Evolutionary conservation across 305 asterid genomes (phyloP), one percentile per base, ranked within the genome.

Genomic region (Nicotiana rustica): DNA sequence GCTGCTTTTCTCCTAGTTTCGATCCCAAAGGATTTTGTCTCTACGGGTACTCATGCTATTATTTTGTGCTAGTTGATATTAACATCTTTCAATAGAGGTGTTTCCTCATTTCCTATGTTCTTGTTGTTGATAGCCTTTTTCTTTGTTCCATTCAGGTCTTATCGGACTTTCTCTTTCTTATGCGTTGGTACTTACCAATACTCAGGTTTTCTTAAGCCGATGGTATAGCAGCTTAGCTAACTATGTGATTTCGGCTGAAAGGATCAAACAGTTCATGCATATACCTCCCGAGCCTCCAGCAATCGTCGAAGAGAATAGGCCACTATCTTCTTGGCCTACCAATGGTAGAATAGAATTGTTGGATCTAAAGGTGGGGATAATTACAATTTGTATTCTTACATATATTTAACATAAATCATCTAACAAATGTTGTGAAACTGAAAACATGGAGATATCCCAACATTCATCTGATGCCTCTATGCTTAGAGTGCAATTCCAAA

Each of bases 161-260:
- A 91, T 93, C 38, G 97, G 98, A 57, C 94, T 94, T 15, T 91
- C 94, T 33, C 93, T 94, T 83, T 92, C 97, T 0, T 94, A 92
- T 82, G 97, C 94, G 15, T 87, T 92, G 68, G 84, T 90, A 5
- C 85, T 94, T 52, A 86, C 92, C 18, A 68, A 79, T 41, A 86
- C 91, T 41, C 98, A 92, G 69, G 95, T 92, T 73, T 92, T 90
- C 80, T 68, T 91, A 14, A 62, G 90, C 7, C 86, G 92, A 83
- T 91, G 96, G 95, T 92, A 91, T 65, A 87, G 96, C 82, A 87
- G 73, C 73, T 89, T 92, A 65, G 88, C 91, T 57, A 92, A 94
- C 70, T 92, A 85, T 67, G 88, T 90, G 7, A 83, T 94, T 66
- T 93, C 97, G 0, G 91, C 92, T 6, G 96, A 94, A 85, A 87